A percentile compares a stretch with the other conserved stretches of the same genome.
These are phyloP conservation scores for Venturia oleaginea DNA, from an alignment of 2,329 filamentous ascomycete species.

Conservation along the genomic window DNA sequence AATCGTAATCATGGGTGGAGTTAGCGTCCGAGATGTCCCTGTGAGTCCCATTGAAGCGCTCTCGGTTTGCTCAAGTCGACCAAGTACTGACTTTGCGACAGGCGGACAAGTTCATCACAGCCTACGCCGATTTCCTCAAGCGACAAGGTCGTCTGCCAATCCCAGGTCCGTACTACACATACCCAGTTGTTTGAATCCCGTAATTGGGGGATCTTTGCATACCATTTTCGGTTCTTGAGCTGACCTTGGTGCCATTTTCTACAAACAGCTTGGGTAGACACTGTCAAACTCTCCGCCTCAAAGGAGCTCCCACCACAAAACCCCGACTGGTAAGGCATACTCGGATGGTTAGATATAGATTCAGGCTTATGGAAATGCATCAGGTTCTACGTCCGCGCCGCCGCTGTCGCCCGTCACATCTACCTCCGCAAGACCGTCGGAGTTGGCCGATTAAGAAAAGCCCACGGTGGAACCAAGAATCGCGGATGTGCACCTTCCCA, in stretches of 20 bases:
- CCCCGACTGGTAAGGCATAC: conserved; percentile 81
- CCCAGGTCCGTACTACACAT: conserved; percentile 56
- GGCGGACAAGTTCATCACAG: conserved; percentile 82
- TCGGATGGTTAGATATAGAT: background rate
- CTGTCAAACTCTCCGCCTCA: conserved; percentile 79
- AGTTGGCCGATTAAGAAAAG: conserved; percentile 94
- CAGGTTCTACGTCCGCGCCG: conserved; percentile 73
- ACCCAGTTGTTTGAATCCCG: conserved; percentile 41
- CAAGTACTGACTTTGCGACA: conserved; percentile 28
- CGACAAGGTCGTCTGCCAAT: conserved; percentile 88
- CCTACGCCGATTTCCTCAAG: conserved; percentile 86
- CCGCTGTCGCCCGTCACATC: conserved; percentile 92
- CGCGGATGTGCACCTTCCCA: conserved; percentile 82
- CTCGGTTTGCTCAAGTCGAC: background rate
- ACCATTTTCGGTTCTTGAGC: conserved; percentile 12
- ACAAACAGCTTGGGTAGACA: conserved; percentile 90
- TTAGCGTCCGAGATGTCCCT: conserved; percentile 79
- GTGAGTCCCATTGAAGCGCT: conserved; percentile 42
- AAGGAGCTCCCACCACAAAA: conserved; percentile 98
- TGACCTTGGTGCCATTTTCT: conserved; percentile 14
- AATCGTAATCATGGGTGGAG: conserved; percentile 70
- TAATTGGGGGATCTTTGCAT: conserved; percentile 39
- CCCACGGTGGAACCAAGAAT: conserved; percentile 90
- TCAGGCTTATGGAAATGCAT: background rate
- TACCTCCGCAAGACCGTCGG: conserved; percentile 99